Base-by-base conservation (phyloP, 2,329 filamentous ascomycete species). In the Penicillium paneum region DNA sequence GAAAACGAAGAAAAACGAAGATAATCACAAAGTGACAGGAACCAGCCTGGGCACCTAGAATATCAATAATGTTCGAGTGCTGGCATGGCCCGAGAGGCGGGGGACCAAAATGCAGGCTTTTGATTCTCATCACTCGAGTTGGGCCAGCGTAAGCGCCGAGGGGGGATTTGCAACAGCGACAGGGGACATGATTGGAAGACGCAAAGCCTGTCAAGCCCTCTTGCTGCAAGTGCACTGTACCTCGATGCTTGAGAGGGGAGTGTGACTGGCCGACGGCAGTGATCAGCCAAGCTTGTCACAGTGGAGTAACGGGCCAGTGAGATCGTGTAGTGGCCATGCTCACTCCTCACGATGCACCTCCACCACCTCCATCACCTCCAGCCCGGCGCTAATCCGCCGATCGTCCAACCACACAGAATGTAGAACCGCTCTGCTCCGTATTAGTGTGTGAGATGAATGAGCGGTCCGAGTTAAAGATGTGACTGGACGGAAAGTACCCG, bases 281-380 rank as follows among this genome's bases (percentile, higher is more conserved):
- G 54, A 60, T 62, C 55, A 57, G 61, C 57, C 66, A 61, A 65
- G 62, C 63, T 68, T 67, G 64, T 71, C 69, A 71, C 69, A 68
- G 67, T 65, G 68, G 67, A 62, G 63, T 39, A 49, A 32, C 26
- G 8, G 50, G 49, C 63, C 61, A 63, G 60, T 64, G 10, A 61
- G 46, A 64, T 58, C 54, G 55, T 42, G 29, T 17, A 47, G 35
- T 2, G 46, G 31, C 34, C 52, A 40, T 44, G 32, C 13, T 53
- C 44, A 31, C 52, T 48, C 46, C 56, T 58, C 48, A 51, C 54
- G 49, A 62, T 57, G 59, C 58, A 61, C 54, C 61, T 59, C 61
- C 57, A 48, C 60, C 60, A 59, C 58, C 61, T 59, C 61, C 57
- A 48, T 61, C 60, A 59, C 58, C 56, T 57, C 59, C 52, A 51